Conservation (phyloP, 2,329 filamentous ascomycete species). For the Sporothrix humicola region DNA sequence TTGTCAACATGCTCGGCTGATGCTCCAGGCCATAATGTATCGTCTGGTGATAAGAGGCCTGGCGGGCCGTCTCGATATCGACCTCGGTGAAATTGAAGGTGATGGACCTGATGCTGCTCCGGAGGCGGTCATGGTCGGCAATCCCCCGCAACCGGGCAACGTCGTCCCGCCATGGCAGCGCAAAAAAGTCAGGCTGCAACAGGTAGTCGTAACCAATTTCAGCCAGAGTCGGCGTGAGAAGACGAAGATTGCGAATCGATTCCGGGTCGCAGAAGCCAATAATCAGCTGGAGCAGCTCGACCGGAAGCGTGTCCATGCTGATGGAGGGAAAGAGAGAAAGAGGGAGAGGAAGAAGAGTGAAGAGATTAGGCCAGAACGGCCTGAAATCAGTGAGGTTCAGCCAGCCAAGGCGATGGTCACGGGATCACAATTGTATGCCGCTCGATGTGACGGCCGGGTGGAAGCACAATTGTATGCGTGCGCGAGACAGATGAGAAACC, state of each 20-base stretch:
- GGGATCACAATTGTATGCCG: conserved; percentile 22
- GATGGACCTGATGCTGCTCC: conserved; percentile 50
- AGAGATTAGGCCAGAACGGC: neutral
- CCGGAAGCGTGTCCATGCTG: conserved; percentile 42
- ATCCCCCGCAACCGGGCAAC: conserved; percentile 53
- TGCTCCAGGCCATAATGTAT: conserved; percentile 49
- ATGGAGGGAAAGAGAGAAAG: neutral
- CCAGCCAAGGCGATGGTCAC: conserved; percentile 28
- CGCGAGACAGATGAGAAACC: neutral
- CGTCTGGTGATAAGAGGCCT: conserved; percentile 47
- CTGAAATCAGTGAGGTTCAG: neutral
- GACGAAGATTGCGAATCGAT: conserved; percentile 51
- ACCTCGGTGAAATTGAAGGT: conserved; percentile 55
- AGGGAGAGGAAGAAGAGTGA: neutral
- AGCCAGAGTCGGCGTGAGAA: conserved; percentile 48
- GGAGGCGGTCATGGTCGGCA: conserved; percentile 51
- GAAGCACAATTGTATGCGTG: conserved; percentile 8
- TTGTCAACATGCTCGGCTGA: conserved; percentile 40
- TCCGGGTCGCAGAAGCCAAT: conserved; percentile 49
- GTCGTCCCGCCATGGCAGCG: conserved; percentile 54
- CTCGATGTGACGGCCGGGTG: neutral
- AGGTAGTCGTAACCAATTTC: conserved; percentile 53
- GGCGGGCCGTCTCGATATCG: conserved; percentile 50
- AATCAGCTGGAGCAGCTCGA: conserved; percentile 48
- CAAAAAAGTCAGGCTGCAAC: conserved; percentile 50